These are phyloP conservation scores for Aspergillus avenaceus DNA, from an alignment of 495 filamentous ascomycete species.

Conservation along the genomic window DNA sequence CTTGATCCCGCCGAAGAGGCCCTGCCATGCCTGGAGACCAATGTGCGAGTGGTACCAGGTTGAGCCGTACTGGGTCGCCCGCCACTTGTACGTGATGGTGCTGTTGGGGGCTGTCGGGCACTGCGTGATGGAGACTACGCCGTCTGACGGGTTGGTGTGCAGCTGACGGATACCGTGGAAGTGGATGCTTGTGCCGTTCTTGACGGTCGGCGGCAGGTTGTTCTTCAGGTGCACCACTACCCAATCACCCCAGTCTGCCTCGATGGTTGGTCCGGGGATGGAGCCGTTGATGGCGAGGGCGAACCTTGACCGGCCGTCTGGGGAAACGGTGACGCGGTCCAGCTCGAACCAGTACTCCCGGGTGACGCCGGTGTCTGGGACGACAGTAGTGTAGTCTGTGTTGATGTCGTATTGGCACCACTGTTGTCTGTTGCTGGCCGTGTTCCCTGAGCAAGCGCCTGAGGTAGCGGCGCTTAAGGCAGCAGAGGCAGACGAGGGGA, in stretches of 20 bases:
- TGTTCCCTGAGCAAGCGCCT: constrained; percentile 30
- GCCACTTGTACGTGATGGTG: constrained; percentile 68
- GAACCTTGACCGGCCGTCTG: constrained; percentile 61
- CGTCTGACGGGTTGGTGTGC: constrained; percentile 47
- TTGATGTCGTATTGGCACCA: constrained; percentile 49
- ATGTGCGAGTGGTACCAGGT: constrained; percentile 81
- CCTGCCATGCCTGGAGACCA: constrained; percentile 55
- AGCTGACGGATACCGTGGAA: constrained; percentile 50
- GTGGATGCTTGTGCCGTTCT: constrained; percentile 54
- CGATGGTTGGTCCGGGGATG: constrained; percentile 55
- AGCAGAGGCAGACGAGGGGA: background rate
- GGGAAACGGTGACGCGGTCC: constrained; percentile 55
- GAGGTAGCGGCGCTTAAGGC: background rate
- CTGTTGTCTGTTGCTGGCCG: constrained; percentile 29
- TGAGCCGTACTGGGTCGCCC: constrained; percentile 65
- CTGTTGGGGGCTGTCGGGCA: constrained; percentile 60
- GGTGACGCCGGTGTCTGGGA: constrained; percentile 36
- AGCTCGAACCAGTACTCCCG: constrained; percentile 33
- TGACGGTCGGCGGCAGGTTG: constrained; percentile 62
- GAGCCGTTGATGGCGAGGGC: constrained; percentile 73
- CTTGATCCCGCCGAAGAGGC: constrained; percentile 29
- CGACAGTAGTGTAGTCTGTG: constrained; percentile 48
- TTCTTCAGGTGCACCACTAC: constrained; percentile 68
- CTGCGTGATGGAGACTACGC: constrained; percentile 67
- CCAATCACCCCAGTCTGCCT: constrained; percentile 63